phyloP scores from a whole-genome alignment of 108 stramenopile species.

The Conticribra weissflogii region DNA sequence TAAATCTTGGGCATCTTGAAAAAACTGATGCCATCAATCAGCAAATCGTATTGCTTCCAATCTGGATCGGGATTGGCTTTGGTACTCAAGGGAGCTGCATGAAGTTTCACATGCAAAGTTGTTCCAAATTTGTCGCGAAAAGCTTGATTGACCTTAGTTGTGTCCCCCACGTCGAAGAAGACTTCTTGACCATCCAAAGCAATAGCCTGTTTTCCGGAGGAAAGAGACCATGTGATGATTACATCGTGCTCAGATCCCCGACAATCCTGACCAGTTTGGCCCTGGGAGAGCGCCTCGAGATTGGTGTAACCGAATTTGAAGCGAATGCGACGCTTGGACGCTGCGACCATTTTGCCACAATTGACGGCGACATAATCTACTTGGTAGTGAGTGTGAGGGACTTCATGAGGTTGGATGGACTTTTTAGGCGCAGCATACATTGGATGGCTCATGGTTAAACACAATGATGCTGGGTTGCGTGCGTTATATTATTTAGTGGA shows the following conservation, averaged over 20 bases:
- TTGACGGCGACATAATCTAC: constrained; percentile 45
- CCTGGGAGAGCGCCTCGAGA: constrained; percentile 7
- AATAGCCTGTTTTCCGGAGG: constrained; percentile 47
- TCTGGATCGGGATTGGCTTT: constrained; percentile 32
- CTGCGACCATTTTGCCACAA: constrained; percentile 40
- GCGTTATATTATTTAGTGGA: too few species aligned
- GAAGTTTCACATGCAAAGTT: constrained; percentile 16
- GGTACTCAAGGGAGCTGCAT: constrained; percentile 30
- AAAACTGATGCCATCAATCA: constrained; percentile 47
- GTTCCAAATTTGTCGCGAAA: constrained; percentile 44
- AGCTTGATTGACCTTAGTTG: constrained; percentile 50
- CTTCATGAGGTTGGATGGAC: constrained; percentile 13
- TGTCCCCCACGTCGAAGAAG: constrained; percentile 32
- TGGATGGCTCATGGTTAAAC: constrained; percentile 25
- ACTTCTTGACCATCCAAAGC: constrained; percentile 36
- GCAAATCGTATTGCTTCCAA: constrained; percentile 51
- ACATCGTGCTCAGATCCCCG: constrained; percentile 58
- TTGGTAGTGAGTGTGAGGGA: constrained; percentile 48
- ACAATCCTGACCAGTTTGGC: constrained; percentile 45
- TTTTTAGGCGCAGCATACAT: constrained; percentile 7
- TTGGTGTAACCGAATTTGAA: constrained; percentile 63
- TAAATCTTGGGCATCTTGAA: constrained; percentile 45
- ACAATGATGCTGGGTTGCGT: too few species aligned
- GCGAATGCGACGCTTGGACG: constrained; percentile 49
- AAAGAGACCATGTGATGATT: constrained; percentile 45